Evolutionary conservation across 495 filamentous ascomycete genomes (phyloP).

Genomic region (Penicillium odoratum): DNA sequence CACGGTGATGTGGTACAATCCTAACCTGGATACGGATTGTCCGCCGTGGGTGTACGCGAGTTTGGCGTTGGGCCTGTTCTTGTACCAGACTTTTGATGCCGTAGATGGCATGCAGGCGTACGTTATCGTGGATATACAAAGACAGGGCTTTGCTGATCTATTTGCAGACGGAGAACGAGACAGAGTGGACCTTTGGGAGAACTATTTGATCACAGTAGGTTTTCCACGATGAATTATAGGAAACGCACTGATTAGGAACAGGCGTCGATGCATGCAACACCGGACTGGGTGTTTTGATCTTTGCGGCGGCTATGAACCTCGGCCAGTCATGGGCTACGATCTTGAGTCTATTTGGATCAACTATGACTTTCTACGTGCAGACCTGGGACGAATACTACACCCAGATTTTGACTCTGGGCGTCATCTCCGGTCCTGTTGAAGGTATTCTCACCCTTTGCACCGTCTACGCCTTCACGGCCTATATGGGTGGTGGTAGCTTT

Average conservation of each 20-base stretch:
- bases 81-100: slow-evolving; percentile 98
- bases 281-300: slow-evolving; percentile 87
- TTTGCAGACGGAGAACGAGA: slow-evolving; percentile 70
- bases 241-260: slow-evolving; percentile 20
- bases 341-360: slow-evolving; percentile 76
- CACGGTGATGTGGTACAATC: slow-evolving; percentile 94
- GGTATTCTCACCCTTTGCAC: slow-evolving; percentile 81
- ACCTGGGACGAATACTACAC: slow-evolving; percentile 99
- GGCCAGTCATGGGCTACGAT: slow-evolving; percentile 92
- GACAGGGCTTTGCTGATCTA: slow-evolving; percentile 22
- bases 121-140: slow-evolving; percentile 29
- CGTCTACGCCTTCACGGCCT: slow-evolving; percentile 83
- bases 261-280: slow-evolving; percentile 95
- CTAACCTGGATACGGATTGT: slow-evolving; percentile 90
- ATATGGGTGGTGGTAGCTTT: slow-evolving; percentile 83
- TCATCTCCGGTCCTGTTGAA: slow-evolving; percentile 94
- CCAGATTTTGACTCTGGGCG: slow-evolving; percentile 85
- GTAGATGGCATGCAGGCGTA: slow-evolving; percentile 94
- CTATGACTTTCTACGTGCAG: slow-evolving; percentile 93
- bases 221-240: slow-evolving; percentile 12
- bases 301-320: slow-evolving; percentile 86
- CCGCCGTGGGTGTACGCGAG: slow-evolving; percentile 91
- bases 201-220: slow-evolving; percentile 89
- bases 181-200: slow-evolving; percentile 95
- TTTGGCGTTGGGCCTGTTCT: slow-evolving; percentile 85